These are phyloP conservation scores for Claviceps citrina DNA, from an alignment of 2,329 filamentous ascomycete genomes.

Conservation along the genomic window DNA sequence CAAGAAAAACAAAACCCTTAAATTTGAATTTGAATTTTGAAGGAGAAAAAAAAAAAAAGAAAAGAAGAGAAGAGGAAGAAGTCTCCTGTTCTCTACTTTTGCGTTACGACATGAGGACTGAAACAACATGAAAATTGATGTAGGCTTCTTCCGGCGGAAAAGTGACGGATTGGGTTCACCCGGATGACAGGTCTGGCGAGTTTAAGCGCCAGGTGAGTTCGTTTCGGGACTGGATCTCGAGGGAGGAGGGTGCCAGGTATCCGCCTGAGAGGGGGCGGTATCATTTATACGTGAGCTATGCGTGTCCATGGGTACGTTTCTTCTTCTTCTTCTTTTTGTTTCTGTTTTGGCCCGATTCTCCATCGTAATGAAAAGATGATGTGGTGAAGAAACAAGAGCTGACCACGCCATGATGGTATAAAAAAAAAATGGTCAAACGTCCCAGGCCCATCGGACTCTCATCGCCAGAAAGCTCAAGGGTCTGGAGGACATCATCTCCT, in stretches of 20 bases:
- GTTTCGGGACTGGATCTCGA: slow-evolving; percentile 70
- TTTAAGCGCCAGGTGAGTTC: slow-evolving; percentile 78
- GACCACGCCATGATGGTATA: too few relatives aligned
- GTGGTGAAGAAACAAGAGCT: too few relatives aligned
- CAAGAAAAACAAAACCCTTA: too few relatives aligned
- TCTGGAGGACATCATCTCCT: slow-evolving; percentile 66
- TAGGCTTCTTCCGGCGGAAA: slow-evolving; percentile 7
- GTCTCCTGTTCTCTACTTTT: too few relatives aligned
- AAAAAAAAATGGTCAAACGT: too few relatives aligned
- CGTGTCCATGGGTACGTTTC: slow-evolving; percentile 65
- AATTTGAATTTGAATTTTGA: too few relatives aligned
- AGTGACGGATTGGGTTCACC: slow-evolving; percentile 70
- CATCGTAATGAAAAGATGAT: neutral
- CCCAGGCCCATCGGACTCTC: slow-evolving; percentile 60
- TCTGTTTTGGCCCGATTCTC: too few relatives aligned
- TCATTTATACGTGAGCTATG: slow-evolving; percentile 88
- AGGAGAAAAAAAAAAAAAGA: too few relatives aligned
- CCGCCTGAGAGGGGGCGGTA: slow-evolving; percentile 80
- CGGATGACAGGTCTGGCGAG: slow-evolving; percentile 65
- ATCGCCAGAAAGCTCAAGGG: slow-evolving; percentile 87
- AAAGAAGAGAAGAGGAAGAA: too few relatives aligned
- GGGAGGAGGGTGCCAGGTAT: slow-evolving; percentile 55
- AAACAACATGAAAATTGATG: neutral
- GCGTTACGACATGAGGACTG: too few relatives aligned
- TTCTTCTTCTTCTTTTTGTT: too few relatives aligned